Conservation (phyloP, 352 stramenopile genomes). For the Phytophthora capsici region DNA sequence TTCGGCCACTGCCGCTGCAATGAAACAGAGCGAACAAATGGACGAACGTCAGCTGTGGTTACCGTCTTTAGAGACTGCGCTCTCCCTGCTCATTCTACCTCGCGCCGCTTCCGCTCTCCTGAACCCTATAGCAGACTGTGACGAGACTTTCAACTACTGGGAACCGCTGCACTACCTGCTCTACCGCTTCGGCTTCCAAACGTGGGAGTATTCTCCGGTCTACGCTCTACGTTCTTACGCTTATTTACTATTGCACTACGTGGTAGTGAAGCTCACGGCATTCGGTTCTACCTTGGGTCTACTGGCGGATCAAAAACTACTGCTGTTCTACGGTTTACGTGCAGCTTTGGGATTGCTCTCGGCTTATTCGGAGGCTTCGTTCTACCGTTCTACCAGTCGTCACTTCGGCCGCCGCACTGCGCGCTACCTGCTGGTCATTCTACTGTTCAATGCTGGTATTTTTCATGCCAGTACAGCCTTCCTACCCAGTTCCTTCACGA, state of each 20-base stretch:
- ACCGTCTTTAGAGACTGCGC: constrained; percentile 60
- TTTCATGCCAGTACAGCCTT: constrained; percentile 93
- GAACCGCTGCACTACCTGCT: constrained; percentile 98
- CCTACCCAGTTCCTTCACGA: constrained; percentile 93
- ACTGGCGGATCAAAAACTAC: constrained; percentile 58
- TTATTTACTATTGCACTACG: constrained; percentile 85
- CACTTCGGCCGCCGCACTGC: constrained; percentile 72
- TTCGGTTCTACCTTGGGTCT: constrained; percentile 49
- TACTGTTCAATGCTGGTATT: constrained; percentile 92
- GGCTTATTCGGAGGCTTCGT: constrained; percentile 84
- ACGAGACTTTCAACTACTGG: constrained; percentile 99
- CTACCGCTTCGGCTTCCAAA: constrained; percentile 92
- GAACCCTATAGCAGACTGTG: constrained; percentile 95
- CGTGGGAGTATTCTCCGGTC: constrained; percentile 91
- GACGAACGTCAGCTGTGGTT: constrained; percentile 61
- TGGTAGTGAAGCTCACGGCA: constrained; percentile 52
- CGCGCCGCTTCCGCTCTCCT: constrained; percentile 64
- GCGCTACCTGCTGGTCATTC: constrained; percentile 71
- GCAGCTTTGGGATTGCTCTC: constrained; percentile 77
- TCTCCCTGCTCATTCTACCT: constrained; percentile 72
- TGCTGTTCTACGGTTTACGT: constrained; percentile 93
- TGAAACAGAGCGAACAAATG: constrained; percentile 23
- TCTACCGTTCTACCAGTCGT: constrained; percentile 76
- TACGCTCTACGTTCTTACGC: constrained; percentile 97
- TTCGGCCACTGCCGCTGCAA: constrained; percentile 1